Evolutionary conservation across 352 stramenopile species (phyloP).

Genomic region (Hyaloperonospora brassicae): DNA sequence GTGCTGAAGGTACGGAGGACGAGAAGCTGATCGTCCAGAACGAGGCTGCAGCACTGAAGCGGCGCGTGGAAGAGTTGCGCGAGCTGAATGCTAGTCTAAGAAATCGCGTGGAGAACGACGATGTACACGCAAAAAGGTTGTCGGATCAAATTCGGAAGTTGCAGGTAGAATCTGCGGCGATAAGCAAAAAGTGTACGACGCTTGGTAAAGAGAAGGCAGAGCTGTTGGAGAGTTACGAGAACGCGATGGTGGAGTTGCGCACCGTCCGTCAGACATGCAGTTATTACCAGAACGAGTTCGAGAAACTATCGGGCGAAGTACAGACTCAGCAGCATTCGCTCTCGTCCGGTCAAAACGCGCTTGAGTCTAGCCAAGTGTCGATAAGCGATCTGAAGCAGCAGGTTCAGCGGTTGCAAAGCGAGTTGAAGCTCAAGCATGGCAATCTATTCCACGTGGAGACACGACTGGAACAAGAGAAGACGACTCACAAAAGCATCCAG

Average conservation of each 20-base stretch:
- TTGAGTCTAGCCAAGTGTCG: slow-evolving; percentile 49
- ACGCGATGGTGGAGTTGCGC: slow-evolving; percentile 38
- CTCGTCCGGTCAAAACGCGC: slow-evolving; percentile 42
- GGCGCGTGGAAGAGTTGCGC: slow-evolving; percentile 55
- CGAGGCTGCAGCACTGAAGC: slow-evolving; percentile 42
- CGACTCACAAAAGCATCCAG: slow-evolving; percentile 43
- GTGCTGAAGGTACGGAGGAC: slow-evolving; percentile 51
- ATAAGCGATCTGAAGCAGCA: slow-evolving; percentile 52
- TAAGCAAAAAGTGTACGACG: slow-evolving; percentile 25
- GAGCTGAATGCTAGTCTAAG: slow-evolving; percentile 57
- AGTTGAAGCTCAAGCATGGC: slow-evolving; percentile 46
- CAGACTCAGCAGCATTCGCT: slow-evolving; percentile 52
- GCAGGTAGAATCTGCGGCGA: slow-evolving; percentile 31
- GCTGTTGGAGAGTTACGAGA: slow-evolving; percentile 50
- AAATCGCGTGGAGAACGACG: slow-evolving; percentile 40
- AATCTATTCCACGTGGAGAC: slow-evolving; percentile 50
- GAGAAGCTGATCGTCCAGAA: slow-evolving; percentile 63
- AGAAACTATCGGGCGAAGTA: slow-evolving; percentile 59
- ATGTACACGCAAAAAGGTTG: slow-evolving; percentile 37
- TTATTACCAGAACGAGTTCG: slow-evolving; percentile 70
- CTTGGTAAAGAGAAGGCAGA: slow-evolving; percentile 51
- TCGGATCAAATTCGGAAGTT: slow-evolving; percentile 43
- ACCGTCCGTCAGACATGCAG: slow-evolving; percentile 49
- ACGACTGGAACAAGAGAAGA: slow-evolving; percentile 59
- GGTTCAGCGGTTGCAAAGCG: slow-evolving; percentile 54